phyloP scores from a whole-genome alignment of 2,329 filamentous ascomycete species.

The Botryotinia calthae region DNA sequence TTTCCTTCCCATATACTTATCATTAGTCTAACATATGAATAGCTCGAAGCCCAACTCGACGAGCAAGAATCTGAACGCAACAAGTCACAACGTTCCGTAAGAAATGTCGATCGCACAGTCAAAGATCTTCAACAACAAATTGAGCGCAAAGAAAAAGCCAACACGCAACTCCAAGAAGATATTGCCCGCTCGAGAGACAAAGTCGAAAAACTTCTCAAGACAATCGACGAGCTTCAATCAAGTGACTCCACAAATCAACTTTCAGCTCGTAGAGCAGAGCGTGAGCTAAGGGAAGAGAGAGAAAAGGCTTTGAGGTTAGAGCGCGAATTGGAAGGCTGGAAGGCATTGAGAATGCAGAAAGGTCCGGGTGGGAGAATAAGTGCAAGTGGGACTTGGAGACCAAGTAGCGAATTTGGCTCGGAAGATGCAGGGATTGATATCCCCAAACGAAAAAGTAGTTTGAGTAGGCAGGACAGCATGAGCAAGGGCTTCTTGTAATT shows the following conservation, averaged over 20 bases:
- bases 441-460: slow-evolving; percentile 64
- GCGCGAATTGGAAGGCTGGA: slow-evolving; percentile 82
- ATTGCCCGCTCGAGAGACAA: slow-evolving; percentile 84
- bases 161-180: slow-evolving; percentile 77
- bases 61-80: slow-evolving; percentile 74
- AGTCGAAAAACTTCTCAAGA: slow-evolving; percentile 80
- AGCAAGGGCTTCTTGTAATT: slow-evolving; percentile 73
- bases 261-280: slow-evolving; percentile 77
- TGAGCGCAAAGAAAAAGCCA: slow-evolving; percentile 88
- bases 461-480: slow-evolving; percentile 62
- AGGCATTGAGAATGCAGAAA: slow-evolving; percentile 65
- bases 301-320: slow-evolving; percentile 82
- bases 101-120: slow-evolving; percentile 90
- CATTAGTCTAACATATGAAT: slow-evolving; percentile 33
- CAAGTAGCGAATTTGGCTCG: slow-evolving; percentile 39
- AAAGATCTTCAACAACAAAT: slow-evolving; percentile 92
- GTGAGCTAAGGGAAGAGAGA: slow-evolving; percentile 83
- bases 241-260: slow-evolving; percentile 81
- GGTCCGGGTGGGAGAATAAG: slow-evolving; percentile 29
- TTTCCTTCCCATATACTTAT: neutral
- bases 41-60: slow-evolving; percentile 88
- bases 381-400: slow-evolving; percentile 31
- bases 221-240: slow-evolving; percentile 91
- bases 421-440: slow-evolving; percentile 48
- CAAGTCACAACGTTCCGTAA: slow-evolving; percentile 80